These are phyloP conservation scores for Fusarium staphyleae DNA, from an alignment of 2,329 filamentous ascomycete species.

Conservation along the genomic window DNA sequence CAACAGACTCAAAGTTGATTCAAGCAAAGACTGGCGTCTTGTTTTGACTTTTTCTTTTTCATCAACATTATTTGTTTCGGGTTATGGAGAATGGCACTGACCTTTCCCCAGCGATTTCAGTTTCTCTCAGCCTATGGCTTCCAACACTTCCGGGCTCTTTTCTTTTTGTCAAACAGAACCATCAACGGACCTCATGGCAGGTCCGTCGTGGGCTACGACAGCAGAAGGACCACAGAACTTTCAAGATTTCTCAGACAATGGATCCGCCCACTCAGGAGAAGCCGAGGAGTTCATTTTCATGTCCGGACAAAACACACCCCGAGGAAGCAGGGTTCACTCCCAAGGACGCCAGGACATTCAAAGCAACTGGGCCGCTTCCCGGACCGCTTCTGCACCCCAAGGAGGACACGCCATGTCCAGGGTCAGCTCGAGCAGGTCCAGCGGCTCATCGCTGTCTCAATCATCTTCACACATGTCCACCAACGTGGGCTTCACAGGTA, in stretches of 20 bases:
- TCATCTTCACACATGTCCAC: constrained; percentile 58
- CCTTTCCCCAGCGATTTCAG: constrained; percentile 63
- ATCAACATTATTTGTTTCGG: constrained; percentile 44
- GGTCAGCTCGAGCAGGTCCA: constrained; percentile 49
- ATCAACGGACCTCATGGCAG: constrained; percentile 61
- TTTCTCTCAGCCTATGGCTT: constrained; percentile 60
- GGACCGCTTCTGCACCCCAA: constrained; percentile 44
- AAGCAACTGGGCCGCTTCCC: constrained; percentile 56
- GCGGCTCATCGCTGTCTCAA: constrained; percentile 57
- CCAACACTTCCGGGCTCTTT: constrained; percentile 60
- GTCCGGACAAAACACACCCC: constrained; percentile 62
- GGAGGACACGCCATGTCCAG: constrained; percentile 51
- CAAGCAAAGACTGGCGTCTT: constrained; percentile 45
- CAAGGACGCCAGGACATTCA: constrained; percentile 52
- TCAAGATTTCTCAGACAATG: constrained; percentile 59
- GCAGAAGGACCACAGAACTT: constrained; percentile 68
- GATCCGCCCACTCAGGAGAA: constrained; percentile 59
- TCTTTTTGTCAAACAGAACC: constrained; percentile 67
- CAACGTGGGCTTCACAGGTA: constrained; percentile 61
- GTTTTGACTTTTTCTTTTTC: constrained; percentile 39
- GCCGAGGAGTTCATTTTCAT: constrained; percentile 62
- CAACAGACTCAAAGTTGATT: constrained; percentile 65
- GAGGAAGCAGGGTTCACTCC: constrained; percentile 55
- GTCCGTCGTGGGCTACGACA: constrained; percentile 63
- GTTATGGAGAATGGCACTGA: constrained; percentile 64